Evolutionary conservation across 1,139 yeast species (phyloP).

Genomic region (Sugiyamaella neomexicana): DNA sequence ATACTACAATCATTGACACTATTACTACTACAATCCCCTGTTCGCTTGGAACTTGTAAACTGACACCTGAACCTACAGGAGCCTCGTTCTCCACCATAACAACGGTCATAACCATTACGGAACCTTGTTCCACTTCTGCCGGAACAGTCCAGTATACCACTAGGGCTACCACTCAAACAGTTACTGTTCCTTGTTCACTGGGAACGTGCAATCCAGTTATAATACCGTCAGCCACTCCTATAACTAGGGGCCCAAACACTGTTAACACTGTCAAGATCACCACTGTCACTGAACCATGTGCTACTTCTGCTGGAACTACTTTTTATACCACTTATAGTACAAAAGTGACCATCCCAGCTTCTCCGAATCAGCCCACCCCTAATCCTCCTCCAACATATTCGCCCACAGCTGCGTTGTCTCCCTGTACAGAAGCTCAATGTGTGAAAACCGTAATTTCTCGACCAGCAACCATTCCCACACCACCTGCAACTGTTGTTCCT

Average conservation of each 20-base stretch:
- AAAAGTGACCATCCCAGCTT: background rate
- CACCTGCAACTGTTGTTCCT: too few species aligned
- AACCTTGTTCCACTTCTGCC: constrained; percentile 11
- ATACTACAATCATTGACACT: constrained; percentile 8
- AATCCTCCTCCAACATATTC: background rate
- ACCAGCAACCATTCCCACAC: background rate
- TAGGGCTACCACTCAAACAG: background rate
- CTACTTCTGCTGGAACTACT: background rate
- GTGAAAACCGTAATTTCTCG: background rate
- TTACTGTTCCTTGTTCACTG: constrained; percentile 10
- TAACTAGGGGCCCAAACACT: background rate
- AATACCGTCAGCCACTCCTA: constrained; percentile 3
- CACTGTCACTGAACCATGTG: constrained; percentile 20
- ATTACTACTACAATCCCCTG: constrained; percentile 14
- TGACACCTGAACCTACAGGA: background rate
- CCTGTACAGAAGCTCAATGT: too few species aligned
- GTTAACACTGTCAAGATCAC: constrained; percentile 1
- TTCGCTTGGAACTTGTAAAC: constrained; percentile 7
- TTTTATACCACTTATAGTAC: background rate
- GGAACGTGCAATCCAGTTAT: background rate
- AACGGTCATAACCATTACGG: constrained; percentile 11
- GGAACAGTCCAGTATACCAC: constrained; percentile 14
- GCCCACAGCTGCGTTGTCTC: too few species aligned
- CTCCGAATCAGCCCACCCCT: background rate
- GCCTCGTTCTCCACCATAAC: constrained; percentile 2